Percentiles rank a stretch among this genome's conserved stretches.
These are phyloP conservation scores for Avicennia marina DNA, from an alignment of 257 asterid species.

Conservation along the genomic window DNA sequence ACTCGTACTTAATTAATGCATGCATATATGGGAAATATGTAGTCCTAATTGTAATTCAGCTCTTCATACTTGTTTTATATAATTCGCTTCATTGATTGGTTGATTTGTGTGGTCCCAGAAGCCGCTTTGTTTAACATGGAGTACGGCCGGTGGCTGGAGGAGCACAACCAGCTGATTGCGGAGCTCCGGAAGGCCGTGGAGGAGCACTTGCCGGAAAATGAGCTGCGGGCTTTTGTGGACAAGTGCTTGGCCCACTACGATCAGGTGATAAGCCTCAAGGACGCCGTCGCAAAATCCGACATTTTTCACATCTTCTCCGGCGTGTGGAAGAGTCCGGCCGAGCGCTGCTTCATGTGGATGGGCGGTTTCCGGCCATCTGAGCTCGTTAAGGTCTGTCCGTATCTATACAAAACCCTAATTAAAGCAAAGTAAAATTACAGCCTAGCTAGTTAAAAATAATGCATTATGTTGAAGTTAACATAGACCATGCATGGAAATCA, in stretches of 20 bases:
- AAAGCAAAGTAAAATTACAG: too few species aligned
- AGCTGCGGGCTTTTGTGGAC: constrained; percentile 58
- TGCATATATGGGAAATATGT: background rate
- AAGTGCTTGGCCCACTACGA: constrained; percentile 60
- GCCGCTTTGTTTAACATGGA: constrained; percentile 67
- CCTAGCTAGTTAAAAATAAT: background rate
- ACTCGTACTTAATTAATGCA: background rate
- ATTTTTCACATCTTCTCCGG: constrained; percentile 58
- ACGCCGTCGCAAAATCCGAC: constrained; percentile 53
- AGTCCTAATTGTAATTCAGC: too few species aligned
- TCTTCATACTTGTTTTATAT: too few species aligned
- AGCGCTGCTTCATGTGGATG: constrained; percentile 57
- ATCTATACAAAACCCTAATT: background rate
- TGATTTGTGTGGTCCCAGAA: constrained; percentile 20
- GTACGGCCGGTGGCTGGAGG: constrained; percentile 83
- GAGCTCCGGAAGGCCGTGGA: constrained; percentile 66
- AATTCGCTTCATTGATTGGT: too few species aligned
- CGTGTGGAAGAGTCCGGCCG: constrained; percentile 56
- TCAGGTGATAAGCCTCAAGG: constrained; percentile 48
- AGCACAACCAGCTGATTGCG: constrained; percentile 59
- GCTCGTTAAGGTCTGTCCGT: constrained; percentile 40
- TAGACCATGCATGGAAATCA: too few species aligned
- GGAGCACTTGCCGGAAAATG: constrained; percentile 59
- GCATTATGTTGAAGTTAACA: too few species aligned
- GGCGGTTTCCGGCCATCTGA: constrained; percentile 63